Conservation (phyloP, 352 stramenopile species). For the Aphanomyces invadans region DNA sequence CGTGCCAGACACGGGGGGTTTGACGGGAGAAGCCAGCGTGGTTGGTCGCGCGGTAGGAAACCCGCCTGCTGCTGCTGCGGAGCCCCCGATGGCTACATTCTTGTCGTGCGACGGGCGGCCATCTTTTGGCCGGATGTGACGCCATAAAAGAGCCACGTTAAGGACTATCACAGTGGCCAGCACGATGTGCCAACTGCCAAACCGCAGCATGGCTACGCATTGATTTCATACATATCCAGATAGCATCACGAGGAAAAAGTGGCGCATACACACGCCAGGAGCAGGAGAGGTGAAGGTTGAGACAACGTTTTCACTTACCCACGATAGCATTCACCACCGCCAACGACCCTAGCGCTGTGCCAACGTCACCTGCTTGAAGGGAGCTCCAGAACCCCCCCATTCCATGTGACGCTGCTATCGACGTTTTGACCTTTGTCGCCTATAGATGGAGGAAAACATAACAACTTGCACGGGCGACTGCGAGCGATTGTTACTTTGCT, state of each 20-base stretch:
- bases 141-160: slow-evolving; percentile 6
- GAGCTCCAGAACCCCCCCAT: background rate
- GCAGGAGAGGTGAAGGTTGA: background rate
- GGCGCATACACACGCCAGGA: background rate
- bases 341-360: background rate
- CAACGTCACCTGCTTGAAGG: background rate
- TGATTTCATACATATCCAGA: background rate
- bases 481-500: too few relatives aligned
- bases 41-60: background rate
- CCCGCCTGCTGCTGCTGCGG: background rate
- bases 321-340: background rate
- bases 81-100: background rate
- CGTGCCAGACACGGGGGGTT: slow-evolving; percentile 25
- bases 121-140: background rate
- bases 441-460: too few relatives aligned
- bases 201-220: background rate
- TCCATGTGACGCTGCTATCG: background rate
- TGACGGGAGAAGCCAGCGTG: background rate
- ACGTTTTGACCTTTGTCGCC: background rate
- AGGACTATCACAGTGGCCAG: slow-evolving; percentile 1
- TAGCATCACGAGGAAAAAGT: background rate
- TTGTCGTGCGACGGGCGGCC: background rate
- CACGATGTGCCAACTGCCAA: background rate
- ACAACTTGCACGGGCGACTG: too few relatives aligned
- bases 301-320: background rate